Percentiles rank a stretch among this genome's conserved stretches.
These are phyloP conservation scores for Crithidia bombi DNA, from an alignment of 208 protist genomes.

Conservation along the genomic window DNA sequence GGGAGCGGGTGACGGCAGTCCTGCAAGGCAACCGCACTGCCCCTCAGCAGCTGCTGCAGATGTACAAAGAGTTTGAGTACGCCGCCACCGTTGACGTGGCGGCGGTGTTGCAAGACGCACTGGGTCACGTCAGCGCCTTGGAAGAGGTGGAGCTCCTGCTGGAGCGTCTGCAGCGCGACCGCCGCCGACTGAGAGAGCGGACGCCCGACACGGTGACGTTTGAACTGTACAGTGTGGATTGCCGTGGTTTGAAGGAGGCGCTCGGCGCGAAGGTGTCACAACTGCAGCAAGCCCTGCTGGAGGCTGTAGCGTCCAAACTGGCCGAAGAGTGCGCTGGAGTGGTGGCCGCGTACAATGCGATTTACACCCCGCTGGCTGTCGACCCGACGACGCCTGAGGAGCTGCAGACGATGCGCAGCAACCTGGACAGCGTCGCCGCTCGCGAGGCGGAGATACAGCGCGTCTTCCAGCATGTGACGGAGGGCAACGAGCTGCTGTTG, in stretches of 20 bases:
- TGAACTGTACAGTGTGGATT: constrained; percentile 91
- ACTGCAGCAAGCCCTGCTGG: constrained; percentile 76
- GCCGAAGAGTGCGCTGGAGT: constrained; percentile 64
- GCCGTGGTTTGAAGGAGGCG: constrained; percentile 81
- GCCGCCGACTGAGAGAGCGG: constrained; percentile 75
- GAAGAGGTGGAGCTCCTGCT: constrained; percentile 88
- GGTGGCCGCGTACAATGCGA: constrained; percentile 71
- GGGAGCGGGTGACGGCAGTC: constrained; percentile 54
- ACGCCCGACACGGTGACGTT: constrained; percentile 90
- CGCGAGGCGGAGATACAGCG: constrained; percentile 76
- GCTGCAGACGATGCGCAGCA: constrained; percentile 83
- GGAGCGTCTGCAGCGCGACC: constrained; percentile 85
- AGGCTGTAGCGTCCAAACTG: constrained; percentile 63
- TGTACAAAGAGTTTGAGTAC: constrained; percentile 93
- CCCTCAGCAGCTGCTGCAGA: constrained; percentile 84
- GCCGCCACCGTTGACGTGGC: constrained; percentile 62
- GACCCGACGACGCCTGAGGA: constrained; percentile 91
- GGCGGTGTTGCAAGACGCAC: constrained; percentile 51
- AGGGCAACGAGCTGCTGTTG: constrained; percentile 85
- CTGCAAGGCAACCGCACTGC: constrained; percentile 80
- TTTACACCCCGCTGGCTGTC: constrained; percentile 72
- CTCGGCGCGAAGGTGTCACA: constrained; percentile 59
- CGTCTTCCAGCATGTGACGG: constrained; percentile 73
- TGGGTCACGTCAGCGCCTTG: constrained; percentile 55
- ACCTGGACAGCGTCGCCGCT: constrained; percentile 74